Conservation (phyloP, 2,329 filamentous ascomycete species). For the Didymella pinodella region DNA sequence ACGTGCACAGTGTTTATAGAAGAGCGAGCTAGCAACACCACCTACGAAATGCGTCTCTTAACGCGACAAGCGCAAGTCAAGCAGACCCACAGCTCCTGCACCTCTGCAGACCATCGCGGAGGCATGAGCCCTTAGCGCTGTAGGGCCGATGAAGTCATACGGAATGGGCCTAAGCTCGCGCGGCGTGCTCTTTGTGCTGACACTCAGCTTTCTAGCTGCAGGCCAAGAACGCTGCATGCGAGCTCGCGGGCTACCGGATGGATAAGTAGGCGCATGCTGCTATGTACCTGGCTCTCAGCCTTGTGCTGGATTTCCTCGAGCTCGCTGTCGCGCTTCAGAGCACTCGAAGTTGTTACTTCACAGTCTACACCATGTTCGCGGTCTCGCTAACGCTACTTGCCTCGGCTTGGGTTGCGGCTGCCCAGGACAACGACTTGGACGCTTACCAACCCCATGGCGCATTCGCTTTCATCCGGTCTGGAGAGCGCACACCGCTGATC, state of each 20-base stretch:
- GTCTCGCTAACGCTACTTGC: conserved; percentile 34
- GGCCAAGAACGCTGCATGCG: conserved; percentile 23
- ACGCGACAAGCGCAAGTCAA: background rate
- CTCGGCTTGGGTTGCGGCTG: conserved; percentile 34
- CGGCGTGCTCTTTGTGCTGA: conserved; percentile 33
- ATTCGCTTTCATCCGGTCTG: conserved; percentile 63
- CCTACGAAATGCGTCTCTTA: background rate
- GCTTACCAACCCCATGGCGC: conserved; percentile 55
- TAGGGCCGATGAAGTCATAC: conserved; percentile 18
- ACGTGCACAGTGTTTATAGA: background rate
- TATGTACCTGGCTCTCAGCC: conserved; percentile 11
- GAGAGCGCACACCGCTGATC: conserved; percentile 61
- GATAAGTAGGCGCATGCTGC: conserved; percentile 27
- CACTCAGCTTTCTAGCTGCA: conserved; percentile 27
- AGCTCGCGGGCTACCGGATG: conserved; percentile 20
- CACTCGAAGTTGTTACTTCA: background rate
- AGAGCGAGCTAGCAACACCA: background rate
- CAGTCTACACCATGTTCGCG: conserved; percentile 37
- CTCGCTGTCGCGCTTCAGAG: background rate
- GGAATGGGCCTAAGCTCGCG: conserved; percentile 24
- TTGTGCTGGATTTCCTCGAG: conserved; percentile 12
- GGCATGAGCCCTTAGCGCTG: conserved; percentile 9
- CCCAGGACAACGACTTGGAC: conserved; percentile 25
- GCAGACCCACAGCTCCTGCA: background rate
- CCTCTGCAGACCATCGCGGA: conserved; percentile 1